Percentiles rank a stretch among this genome's conserved stretches.
Conservation (phyloP, 2,329 filamentous ascomycete species). For the Aureobasidium sp. region DNA sequence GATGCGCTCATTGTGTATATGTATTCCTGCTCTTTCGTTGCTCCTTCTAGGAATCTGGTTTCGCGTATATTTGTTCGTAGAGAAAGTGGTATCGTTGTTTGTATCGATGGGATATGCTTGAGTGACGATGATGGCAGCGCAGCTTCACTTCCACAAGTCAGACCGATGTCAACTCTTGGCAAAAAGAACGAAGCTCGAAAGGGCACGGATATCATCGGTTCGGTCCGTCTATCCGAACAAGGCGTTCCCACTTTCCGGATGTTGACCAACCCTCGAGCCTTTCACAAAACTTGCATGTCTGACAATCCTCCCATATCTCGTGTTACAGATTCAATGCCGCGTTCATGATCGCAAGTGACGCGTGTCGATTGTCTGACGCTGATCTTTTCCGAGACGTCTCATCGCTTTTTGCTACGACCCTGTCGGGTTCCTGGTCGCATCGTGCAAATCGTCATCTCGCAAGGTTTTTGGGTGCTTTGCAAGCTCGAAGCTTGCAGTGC, state of each 20-base stretch:
- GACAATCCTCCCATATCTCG: neutral
- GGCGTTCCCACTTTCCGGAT: neutral
- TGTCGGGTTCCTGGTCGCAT: neutral
- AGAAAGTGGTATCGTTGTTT: neutral
- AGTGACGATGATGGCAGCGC: neutral
- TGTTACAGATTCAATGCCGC: constrained; percentile 1
- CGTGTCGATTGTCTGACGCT: neutral
- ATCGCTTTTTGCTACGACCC: neutral
- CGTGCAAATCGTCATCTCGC: constrained; percentile 4
- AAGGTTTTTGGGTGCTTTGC: neutral
- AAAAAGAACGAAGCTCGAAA: neutral
- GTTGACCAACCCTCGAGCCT: neutral
- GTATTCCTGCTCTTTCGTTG: neutral
- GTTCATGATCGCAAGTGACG: neutral
- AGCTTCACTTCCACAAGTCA: neutral
- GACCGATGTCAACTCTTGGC: neutral
- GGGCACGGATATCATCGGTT: neutral
- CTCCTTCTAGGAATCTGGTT: neutral
- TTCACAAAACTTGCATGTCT: neutral
- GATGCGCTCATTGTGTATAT: constrained; percentile 4
- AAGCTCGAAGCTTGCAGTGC: neutral
- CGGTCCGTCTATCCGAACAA: neutral
- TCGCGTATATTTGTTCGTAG: neutral
- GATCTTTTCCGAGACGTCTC: neutral
- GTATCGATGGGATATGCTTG: neutral